phyloP scores from a whole-genome alignment of 1,284 basidiomycete genomes.

The Porogramme epimiltina region DNA sequence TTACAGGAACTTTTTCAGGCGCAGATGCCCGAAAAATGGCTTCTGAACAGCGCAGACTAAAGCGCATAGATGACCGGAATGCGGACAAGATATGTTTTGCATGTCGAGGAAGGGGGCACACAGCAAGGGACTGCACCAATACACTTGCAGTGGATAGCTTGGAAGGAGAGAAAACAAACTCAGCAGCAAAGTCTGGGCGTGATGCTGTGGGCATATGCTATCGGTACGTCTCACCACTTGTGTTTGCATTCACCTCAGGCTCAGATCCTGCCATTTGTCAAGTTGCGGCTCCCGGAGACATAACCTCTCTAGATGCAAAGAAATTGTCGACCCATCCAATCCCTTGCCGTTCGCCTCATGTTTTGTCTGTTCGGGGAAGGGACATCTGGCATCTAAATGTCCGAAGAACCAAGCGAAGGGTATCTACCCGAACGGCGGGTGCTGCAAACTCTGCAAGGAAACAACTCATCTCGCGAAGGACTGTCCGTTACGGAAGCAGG shows the following conservation, averaged over 20 bases:
- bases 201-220: slow-evolving; percentile 78
- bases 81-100: slow-evolving; percentile 81
- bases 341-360: slow-evolving; percentile 90
- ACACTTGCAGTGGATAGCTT: slow-evolving; percentile 35
- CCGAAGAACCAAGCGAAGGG: slow-evolving; percentile 81
- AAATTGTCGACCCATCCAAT: slow-evolving; percentile 60
- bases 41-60: slow-evolving; percentile 66
- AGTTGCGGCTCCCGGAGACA: slow-evolving; percentile 88
- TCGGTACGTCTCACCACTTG: slow-evolving; percentile 64
- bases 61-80: slow-evolving; percentile 65
- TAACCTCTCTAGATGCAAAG: slow-evolving; percentile 76
- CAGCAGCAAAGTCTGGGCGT: slow-evolving; percentile 29
- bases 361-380: slow-evolving; percentile 83
- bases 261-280: no score
- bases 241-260: no score
- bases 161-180: slow-evolving; percentile 26
- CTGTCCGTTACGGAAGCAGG: slow-evolving; percentile 68
- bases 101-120: slow-evolving; percentile 84
- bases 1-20: slow-evolving; percentile 3
- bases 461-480: slow-evolving; percentile 87
- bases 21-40: slow-evolving; percentile 26
- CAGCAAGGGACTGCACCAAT: slow-evolving; percentile 83
- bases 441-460: slow-evolving; percentile 86
- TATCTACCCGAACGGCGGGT: slow-evolving; percentile 90
- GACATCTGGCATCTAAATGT: slow-evolving; percentile 83